Base-by-base conservation (phyloP, 768 basidiomycete genomes). In the Albatrellus ellisii region DNA sequence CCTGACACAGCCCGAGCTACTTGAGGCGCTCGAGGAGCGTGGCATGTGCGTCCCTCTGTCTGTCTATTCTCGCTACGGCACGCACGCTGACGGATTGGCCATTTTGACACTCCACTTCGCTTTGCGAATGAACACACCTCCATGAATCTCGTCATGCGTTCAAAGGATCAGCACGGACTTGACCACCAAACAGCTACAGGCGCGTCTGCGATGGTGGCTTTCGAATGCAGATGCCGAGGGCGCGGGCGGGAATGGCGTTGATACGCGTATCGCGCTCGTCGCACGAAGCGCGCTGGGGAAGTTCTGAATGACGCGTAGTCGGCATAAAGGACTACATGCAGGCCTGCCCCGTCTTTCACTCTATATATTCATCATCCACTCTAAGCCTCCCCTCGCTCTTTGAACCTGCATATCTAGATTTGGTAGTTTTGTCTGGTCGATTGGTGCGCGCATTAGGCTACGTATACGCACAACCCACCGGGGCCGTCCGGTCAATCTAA, bases 11-110 rank as follows among this genome's bases (percentile, higher is more conserved):
- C 62, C 63, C 3, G 80, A 79, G 48, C 61, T 87, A 5, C 62
- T 66, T 22, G 72, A 82, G 42, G 79, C 82, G 3, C 65, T 89
- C 11, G 64, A 71, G 45, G 85, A 87, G 56, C 77, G 87, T 45
- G 87, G 81, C 52, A 67, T 87, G 86, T 88, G 55, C 55, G 82
- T 67, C 14, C 12, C 26, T 15, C 20, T n/a, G n/a, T n/a, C n/a
- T n/a, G n/a, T n/a, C n/a, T n/a, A n/a, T n/a, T n/a, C n/a, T n/a
- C n/a, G n/a, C n/a, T n/a, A n/a, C n/a, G n/a, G n/a, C n/a, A n/a
- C n/a, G n/a, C n/a, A n/a, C n/a, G n/a, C n/a, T n/a, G n/a, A n/a
- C n/a, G n/a, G n/a, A n/a, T n/a, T n/a, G n/a, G 35, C 18, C 17
- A 8, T 20, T 20, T 12, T 29, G 8, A 29, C n/a, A 29, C 28